Percentiles rank a stretch among this genome's conserved stretches.
phyloP scores from a whole-genome alignment of 352 stramenopile species.

The Globisporangium sylvaticum region DNA sequence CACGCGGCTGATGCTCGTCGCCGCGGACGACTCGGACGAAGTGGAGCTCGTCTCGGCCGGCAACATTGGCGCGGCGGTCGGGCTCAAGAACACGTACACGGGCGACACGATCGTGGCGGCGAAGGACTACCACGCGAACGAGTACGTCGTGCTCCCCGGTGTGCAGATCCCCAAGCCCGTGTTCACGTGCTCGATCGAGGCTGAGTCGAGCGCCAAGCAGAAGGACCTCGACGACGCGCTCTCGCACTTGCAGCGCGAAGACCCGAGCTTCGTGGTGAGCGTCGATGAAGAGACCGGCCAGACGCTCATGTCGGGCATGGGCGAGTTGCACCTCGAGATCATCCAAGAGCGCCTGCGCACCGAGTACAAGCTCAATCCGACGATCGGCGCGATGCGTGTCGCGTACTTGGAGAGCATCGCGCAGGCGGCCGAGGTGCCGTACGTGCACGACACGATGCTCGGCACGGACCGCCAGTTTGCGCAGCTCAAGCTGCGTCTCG shows the following conservation, averaged over 20 bases:
- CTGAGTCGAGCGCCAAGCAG: constrained; percentile 82
- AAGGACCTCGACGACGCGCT: constrained; percentile 86
- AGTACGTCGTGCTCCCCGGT: constrained; percentile 46
- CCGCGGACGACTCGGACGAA: constrained; percentile 87
- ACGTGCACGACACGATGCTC: constrained; percentile 63
- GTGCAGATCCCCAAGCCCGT: constrained; percentile 80
- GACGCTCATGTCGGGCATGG: constrained; percentile 96
- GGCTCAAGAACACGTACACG: constrained; percentile 90
- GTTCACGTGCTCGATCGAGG: constrained; percentile 90
- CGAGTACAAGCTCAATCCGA: constrained; percentile 87
- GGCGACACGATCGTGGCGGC: constrained; percentile 91
- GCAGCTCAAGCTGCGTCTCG: constrained; percentile 43
- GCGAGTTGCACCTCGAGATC: constrained; percentile 94
- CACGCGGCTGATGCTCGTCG: constrained; percentile 85
- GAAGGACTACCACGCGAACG: constrained; percentile 36
- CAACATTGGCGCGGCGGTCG: constrained; percentile 91
- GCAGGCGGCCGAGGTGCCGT: constrained; percentile 26
- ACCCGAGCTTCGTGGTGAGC: constrained; percentile 96
- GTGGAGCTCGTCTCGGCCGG: constrained; percentile 83
- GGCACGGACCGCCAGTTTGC: constrained; percentile 74
- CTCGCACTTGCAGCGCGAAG: constrained; percentile 78
- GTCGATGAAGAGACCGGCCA: constrained; percentile 96
- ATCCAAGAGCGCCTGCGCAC: constrained; percentile 86
- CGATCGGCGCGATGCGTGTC: constrained; percentile 87
- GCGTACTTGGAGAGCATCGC: constrained; percentile 89